These are phyloP conservation scores for Ophiostoma piceae DNA, from an alignment of 2,329 filamentous ascomycete species.

Conservation along the genomic window DNA sequence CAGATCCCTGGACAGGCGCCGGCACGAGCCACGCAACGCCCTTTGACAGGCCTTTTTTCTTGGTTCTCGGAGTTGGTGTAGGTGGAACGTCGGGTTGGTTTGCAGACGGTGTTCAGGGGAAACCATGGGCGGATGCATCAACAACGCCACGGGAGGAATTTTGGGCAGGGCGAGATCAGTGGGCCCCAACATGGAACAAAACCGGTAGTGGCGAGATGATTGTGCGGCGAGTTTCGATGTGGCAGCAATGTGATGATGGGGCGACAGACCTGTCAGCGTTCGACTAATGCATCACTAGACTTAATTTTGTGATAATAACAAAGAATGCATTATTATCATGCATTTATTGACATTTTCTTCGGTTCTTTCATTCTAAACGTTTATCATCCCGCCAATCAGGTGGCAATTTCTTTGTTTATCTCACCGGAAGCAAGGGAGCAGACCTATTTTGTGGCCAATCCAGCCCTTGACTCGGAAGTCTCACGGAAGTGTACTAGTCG, in stretches of 20 bases:
- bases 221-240: conserved; percentile 25
- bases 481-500: background rate
- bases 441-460: background rate
- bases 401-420: background rate
- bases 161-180: conserved; percentile 21
- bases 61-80: conserved; percentile 49
- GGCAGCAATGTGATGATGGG: conserved; percentile 25
- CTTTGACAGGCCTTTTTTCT: conserved; percentile 49
- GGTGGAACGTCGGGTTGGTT: conserved; percentile 48
- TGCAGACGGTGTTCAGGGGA: conserved; percentile 23
- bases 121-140: conserved; percentile 25
- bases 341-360: too few relatives aligned
- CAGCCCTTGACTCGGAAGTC: background rate
- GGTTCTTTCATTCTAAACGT: too few relatives aligned
- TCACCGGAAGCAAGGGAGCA: background rate
- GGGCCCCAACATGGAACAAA: conserved; percentile 18
- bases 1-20: conserved; percentile 18
- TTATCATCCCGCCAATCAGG: too few relatives aligned
- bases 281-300: background rate
- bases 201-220: conserved; percentile 25
- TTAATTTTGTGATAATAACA: too few relatives aligned
- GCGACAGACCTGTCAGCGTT: conserved; percentile 22
- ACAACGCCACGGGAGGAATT: conserved; percentile 21
- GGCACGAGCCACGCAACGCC: conserved; percentile 35
- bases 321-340: too few relatives aligned